Evolutionary conservation across 1,139 yeast genomes (phyloP).

Genomic region (Trichomonascaceae sp.): DNA sequence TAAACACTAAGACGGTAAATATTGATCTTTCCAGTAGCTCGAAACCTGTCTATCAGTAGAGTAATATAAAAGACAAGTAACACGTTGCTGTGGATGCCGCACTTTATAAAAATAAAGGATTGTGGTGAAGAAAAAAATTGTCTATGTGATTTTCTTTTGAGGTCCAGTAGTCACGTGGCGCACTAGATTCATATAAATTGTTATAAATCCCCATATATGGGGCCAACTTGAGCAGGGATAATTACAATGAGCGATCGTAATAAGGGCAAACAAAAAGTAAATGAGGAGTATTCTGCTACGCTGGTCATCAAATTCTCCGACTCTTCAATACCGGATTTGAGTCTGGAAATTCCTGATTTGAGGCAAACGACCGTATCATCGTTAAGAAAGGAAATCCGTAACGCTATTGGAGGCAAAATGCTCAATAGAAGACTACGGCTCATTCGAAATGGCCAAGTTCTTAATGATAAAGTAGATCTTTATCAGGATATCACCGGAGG

Average conservation of each 20-base stretch:
- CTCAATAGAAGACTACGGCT: conserved; percentile 54
- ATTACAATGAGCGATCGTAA: background rate
- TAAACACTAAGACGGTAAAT: conserved; percentile 56
- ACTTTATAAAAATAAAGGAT: conserved; percentile 35
- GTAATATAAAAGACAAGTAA: conserved; percentile 44
- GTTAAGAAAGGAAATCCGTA: conserved; percentile 40
- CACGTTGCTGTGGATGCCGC: conserved; percentile 75
- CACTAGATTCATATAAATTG: background rate
- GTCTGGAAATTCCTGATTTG: conserved; percentile 37
- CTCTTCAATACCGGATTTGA: conserved; percentile 40
- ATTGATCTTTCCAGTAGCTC: conserved; percentile 59
- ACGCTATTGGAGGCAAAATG: conserved; percentile 30
- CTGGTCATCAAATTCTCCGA: conserved; percentile 49
- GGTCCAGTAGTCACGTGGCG: background rate
- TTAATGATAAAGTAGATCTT: conserved; percentile 55
- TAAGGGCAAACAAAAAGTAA: conserved; percentile 10
- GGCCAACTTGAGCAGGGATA: no score
- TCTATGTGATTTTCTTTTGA: background rate
- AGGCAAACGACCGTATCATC: conserved; percentile 37
- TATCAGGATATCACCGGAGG: conserved; percentile 38
- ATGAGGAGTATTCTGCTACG: conserved; percentile 18
- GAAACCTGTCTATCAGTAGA: conserved; percentile 48
- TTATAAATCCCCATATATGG: no score
- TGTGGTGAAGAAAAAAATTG: conserved; percentile 11
- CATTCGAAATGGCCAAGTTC: conserved; percentile 67